Conservation (phyloP, 768 basidiomycete species). For the Mycena kentingensis region DNA sequence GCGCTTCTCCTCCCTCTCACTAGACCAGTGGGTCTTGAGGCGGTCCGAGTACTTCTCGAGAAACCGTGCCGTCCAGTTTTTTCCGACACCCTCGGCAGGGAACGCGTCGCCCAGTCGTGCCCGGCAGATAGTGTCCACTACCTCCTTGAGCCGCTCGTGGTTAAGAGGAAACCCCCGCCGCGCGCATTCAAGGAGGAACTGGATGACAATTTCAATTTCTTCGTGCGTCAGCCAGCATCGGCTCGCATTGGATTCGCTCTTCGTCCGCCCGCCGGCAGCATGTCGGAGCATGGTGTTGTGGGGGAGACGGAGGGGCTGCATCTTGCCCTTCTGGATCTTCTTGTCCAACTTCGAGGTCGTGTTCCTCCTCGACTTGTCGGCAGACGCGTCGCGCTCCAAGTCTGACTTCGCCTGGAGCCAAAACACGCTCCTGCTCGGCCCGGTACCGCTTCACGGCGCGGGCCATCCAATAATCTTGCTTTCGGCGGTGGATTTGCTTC, state of each 20-base stretch:
- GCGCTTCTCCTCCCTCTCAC: constrained; percentile 35
- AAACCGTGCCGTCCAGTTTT: constrained; percentile 39
- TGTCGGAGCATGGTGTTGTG: constrained; percentile 22
- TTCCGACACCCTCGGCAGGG: constrained; percentile 34
- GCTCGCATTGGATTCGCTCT: constrained; percentile 28
- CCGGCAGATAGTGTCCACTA: constrained; percentile 33
- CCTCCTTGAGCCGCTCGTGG: constrained; percentile 34
- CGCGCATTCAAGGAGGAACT: constrained; percentile 30
- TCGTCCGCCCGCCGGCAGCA: constrained; percentile 24
- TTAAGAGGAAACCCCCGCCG: constrained; percentile 37
- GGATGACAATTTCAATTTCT: constrained; percentile 35
- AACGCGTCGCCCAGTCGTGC: constrained; percentile 33
- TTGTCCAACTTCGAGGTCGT: constrained; percentile 19
- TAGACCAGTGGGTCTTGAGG: constrained; percentile 33
- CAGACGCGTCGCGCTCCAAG: constrained; percentile 16
- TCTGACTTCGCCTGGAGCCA: neutral
- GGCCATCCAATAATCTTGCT: neutral
- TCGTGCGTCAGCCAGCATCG: constrained; percentile 30
- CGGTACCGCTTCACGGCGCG: constrained; percentile 5
- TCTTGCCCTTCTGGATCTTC: too few species aligned
- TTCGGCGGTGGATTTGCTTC: constrained; percentile 10
- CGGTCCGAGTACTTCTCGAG: constrained; percentile 28
- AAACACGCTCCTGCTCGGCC: constrained; percentile 5
- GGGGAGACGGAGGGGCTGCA: constrained; percentile 18
- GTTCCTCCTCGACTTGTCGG: constrained; percentile 11